Conservation (phyloP, 1,284 basidiomycete genomes). For the Ceratobasidium papillatum region DNA sequence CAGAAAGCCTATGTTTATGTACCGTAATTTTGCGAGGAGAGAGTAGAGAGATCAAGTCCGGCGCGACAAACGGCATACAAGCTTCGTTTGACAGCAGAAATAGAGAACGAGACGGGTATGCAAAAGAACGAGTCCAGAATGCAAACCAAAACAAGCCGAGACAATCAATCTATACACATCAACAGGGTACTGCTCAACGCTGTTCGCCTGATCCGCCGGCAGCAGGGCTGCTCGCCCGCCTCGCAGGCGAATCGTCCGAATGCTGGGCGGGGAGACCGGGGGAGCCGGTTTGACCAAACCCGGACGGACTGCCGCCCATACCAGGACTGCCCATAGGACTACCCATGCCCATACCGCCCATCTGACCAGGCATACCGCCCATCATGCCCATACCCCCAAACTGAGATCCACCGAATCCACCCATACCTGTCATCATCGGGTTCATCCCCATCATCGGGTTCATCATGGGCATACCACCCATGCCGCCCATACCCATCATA, state of each 20-base stretch:
- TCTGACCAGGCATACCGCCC: slow-evolving; percentile 41
- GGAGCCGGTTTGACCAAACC: slow-evolving; percentile 10
- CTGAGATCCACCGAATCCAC: slow-evolving; percentile 37
- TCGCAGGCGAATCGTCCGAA: slow-evolving; percentile 2
- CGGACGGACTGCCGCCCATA: slow-evolving; percentile 31
- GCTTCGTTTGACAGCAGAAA: slow-evolving; percentile 1
- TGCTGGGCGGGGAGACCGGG: slow-evolving; percentile 1
- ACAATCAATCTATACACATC: background rate
- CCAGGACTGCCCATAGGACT: slow-evolving; percentile 33
- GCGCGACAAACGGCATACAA: background rate
- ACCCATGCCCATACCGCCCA: slow-evolving; percentile 36
- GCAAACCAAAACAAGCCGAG: background rate
- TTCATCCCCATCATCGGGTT: slow-evolving; percentile 45
- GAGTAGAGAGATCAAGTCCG: background rate
- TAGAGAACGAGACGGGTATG: slow-evolving; percentile 8
- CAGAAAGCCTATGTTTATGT: slow-evolving; percentile 8
- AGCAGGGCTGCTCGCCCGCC: slow-evolving; percentile 22
- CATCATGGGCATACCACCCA: slow-evolving; percentile 41
- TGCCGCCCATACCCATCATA: slow-evolving; percentile 41
- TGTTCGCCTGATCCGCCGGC: slow-evolving; percentile 23
- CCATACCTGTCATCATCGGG: slow-evolving; percentile 39
- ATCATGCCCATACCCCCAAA: slow-evolving; percentile 28
- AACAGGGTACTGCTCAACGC: background rate
- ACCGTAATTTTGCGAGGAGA: slow-evolving; percentile 11
- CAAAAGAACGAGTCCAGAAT: slow-evolving; percentile 10